phyloP scores from a whole-genome alignment of 2,329 filamentous ascomycete genomes.

The Claviceps capensis region DNA sequence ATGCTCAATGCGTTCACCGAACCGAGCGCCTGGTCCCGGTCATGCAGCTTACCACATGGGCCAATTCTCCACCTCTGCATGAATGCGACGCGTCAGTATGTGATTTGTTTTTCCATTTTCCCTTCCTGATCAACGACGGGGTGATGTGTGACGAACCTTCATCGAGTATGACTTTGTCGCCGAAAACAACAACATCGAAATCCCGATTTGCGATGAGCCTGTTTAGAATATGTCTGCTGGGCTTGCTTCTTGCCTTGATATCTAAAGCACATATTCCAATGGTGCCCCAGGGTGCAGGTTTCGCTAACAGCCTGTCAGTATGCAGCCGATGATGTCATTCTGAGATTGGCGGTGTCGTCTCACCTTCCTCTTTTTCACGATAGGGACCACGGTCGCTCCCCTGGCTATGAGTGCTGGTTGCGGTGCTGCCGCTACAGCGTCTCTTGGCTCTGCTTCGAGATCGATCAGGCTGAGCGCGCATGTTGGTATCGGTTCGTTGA shows the following conservation, averaged over 20 bases:
- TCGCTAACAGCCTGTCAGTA: conserved; percentile 25
- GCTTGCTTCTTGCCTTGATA: conserved; percentile 91
- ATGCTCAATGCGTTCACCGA: conserved; percentile 23
- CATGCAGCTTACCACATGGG: conserved; percentile 54
- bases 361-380: conserved; percentile 44
- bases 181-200: conserved; percentile 95
- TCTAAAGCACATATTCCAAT: conserved; percentile 95
- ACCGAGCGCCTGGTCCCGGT: not conserved
- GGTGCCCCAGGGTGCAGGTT: conserved; percentile 46
- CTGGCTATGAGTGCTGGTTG: conserved; percentile 68
- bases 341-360: not conserved
- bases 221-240: conserved; percentile 90
- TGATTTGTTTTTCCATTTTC: not conserved
- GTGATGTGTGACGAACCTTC: conserved; percentile 42
- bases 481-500: conserved; percentile 21
- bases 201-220: conserved; percentile 79
- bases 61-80: conserved; percentile 80
- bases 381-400: conserved; percentile 52
- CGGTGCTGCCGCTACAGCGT: conserved; percentile 69
- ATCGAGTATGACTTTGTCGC: conserved; percentile 95
- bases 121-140: not conserved
- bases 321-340: not conserved
- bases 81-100: not conserved
- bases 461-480: conserved; percentile 35
- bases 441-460: conserved; percentile 59